Conservation (phyloP, 148 eudicot genomes). For the Polygonum aviculare region DNA sequence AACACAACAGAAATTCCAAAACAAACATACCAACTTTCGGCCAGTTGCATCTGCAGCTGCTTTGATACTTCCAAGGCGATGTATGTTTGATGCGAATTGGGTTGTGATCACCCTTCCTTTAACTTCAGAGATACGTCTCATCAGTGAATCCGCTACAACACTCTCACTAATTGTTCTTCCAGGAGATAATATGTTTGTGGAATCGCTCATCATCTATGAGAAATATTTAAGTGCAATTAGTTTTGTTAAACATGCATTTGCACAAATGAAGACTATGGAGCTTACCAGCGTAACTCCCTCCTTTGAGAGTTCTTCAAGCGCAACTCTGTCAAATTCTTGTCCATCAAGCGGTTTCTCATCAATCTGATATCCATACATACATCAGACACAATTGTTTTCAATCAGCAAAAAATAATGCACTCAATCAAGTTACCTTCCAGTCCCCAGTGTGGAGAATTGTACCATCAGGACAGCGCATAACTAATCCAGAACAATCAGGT, state of each 20-base stretch:
- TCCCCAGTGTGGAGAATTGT: conserved; percentile 98
- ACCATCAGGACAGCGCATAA: conserved; percentile 95
- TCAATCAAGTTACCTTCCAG: conserved; percentile 71
- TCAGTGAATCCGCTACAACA: conserved; percentile 80
- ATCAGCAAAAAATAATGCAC: conserved; percentile 8
- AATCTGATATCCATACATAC: conserved; percentile 34
- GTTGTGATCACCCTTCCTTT: conserved; percentile 93
- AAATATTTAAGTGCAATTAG: not conserved
- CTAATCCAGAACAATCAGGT: conserved; percentile 96
- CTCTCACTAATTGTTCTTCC: conserved; percentile 91
- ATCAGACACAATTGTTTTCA: conserved; percentile 14
- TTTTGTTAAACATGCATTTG: conserved; percentile 1
- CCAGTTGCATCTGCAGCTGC: conserved; percentile 97
- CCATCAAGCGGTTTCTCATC: conserved; percentile 96
- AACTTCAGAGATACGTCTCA: conserved; percentile 73
- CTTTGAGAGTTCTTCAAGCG: conserved; percentile 83
- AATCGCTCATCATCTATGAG: conserved; percentile 97
- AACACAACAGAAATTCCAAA: conserved; percentile 7
- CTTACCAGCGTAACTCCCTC: conserved; percentile 97
- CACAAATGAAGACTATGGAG: not conserved
- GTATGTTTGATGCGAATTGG: conserved; percentile 96
- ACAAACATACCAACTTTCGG: conserved; percentile 75
- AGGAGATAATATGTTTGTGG: conserved; percentile 90
- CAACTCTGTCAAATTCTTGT: conserved; percentile 75
- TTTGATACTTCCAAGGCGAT: conserved; percentile 95